Conservation (phyloP, 805 yeast genomes). For the Candida maesae region DNA sequence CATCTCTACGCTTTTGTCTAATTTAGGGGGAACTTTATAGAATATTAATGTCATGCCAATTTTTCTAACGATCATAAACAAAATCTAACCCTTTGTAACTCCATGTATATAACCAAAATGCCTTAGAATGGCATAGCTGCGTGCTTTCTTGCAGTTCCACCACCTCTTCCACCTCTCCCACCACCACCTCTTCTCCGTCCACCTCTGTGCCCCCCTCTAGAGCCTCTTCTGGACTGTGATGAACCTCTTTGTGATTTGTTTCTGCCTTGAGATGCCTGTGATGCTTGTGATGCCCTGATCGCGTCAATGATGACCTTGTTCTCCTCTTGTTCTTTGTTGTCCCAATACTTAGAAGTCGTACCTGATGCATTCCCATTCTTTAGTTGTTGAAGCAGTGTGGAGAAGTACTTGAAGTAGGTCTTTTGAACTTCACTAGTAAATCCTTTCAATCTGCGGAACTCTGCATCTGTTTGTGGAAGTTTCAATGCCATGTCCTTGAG, state of each 20-base stretch:
- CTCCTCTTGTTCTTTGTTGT: slow-evolving; percentile 11
- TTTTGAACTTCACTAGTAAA: slow-evolving; percentile 24
- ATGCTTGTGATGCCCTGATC: slow-evolving; percentile 22
- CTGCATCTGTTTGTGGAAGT: slow-evolving; percentile 49
- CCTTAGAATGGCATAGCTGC: not conserved
- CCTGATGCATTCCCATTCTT: slow-evolving; percentile 14
- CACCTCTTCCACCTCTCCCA: not conserved
- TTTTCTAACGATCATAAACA: no score
- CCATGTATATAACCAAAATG: no score
- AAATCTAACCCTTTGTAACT: no score
- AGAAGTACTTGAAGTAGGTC: slow-evolving; percentile 37
- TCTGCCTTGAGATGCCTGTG: slow-evolving; percentile 5
- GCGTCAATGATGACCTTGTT: slow-evolving; percentile 20
- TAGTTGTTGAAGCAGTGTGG: slow-evolving; percentile 29
- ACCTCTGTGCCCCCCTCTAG: not conserved
- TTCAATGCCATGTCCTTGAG: slow-evolving; percentile 52
- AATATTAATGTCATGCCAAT: no score
- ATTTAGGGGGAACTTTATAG: no score
- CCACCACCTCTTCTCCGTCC: not conserved
- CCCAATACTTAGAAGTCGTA: slow-evolving; percentile 20
- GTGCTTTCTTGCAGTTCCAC: not conserved
- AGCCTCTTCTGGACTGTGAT: not conserved
- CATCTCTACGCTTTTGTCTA: no score
- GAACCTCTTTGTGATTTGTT: not conserved
- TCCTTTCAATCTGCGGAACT: slow-evolving; percentile 38